phyloP scores from a whole-genome alignment of 2,329 filamentous ascomycete genomes.

The Bimuria novae-zelandiae region DNA sequence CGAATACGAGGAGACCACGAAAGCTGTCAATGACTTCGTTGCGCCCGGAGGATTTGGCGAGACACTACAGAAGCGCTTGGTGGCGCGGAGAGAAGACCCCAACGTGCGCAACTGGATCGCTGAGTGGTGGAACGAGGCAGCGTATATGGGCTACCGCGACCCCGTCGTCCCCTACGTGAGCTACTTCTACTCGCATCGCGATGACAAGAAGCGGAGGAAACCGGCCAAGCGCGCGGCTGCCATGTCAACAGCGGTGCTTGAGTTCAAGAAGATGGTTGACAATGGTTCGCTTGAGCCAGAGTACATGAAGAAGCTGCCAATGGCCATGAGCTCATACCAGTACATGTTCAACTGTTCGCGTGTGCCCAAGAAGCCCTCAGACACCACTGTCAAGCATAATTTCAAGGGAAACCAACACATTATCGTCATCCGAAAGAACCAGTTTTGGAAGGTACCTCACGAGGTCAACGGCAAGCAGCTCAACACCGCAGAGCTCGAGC shows the following conservation, averaged over 20 bases:
- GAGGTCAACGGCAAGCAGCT: slow-evolving; percentile 83
- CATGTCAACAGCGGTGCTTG: slow-evolving; percentile 80
- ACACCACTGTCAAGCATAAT: slow-evolving; percentile 82
- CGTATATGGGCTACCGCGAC: slow-evolving; percentile 91
- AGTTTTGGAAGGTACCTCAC: slow-evolving; percentile 90
- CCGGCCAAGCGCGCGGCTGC: slow-evolving; percentile 92
- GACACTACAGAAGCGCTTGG: slow-evolving; percentile 83
- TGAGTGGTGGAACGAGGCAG: slow-evolving; percentile 97
- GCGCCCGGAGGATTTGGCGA: slow-evolving; percentile 82
- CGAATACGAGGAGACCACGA: slow-evolving; percentile 75
- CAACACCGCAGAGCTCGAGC: slow-evolving; percentile 86
- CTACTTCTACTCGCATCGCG: slow-evolving; percentile 98
- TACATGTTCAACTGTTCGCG: slow-evolving; percentile 98
- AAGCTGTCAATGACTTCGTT: slow-evolving; percentile 86
- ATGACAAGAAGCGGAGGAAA: slow-evolving; percentile 85
- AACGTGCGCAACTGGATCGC: slow-evolving; percentile 90
- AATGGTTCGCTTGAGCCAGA: slow-evolving; percentile 84
- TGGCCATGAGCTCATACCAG: slow-evolving; percentile 98
- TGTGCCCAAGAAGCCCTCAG: slow-evolving; percentile 78
- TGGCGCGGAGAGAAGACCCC: slow-evolving; percentile 78
- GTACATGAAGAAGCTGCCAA: slow-evolving; percentile 97
- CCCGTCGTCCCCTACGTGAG: slow-evolving; percentile 97
- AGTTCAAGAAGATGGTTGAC: slow-evolving; percentile 95
- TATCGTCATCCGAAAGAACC: slow-evolving; percentile 89
- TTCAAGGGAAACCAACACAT: slow-evolving; percentile 81